A percentile compares a stretch with the other conserved stretches of the same genome.
phyloP scores from a whole-genome alignment of 768 basidiomycete species.

The Lactarius quietus region DNA sequence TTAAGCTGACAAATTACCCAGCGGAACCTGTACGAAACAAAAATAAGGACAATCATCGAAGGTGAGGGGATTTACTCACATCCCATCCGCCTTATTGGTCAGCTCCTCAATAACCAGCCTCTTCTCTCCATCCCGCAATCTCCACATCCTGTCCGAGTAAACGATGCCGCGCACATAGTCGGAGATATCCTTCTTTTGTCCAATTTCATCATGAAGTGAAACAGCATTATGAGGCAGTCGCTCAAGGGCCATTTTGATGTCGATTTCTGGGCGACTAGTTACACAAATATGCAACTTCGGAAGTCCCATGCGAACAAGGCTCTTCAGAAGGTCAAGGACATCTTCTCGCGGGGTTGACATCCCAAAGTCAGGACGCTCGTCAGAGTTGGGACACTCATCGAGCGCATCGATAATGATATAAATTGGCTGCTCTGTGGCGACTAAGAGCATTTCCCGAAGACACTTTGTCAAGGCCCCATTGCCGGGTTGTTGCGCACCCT shows the following conservation, averaged over 20 bases:
- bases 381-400: neutral
- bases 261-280: neutral
- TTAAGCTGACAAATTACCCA: neutral
- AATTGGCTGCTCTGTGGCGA: neutral
- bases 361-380: too few species aligned
- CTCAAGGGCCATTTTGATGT: neutral
- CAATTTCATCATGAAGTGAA: neutral
- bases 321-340: neutral
- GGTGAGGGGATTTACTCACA: neutral
- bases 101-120: neutral
- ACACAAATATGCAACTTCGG: neutral
- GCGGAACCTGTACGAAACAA: neutral
- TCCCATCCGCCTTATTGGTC: neutral
- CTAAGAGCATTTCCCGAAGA: neutral
- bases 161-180: neutral
- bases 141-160: neutral
- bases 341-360: neutral
- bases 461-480: neutral
- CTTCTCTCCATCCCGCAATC: neutral
- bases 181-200: neutral
- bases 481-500: neutral
- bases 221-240: neutral
- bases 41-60: neutral
- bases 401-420: neutral
- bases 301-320: neutral